Percentiles rank a stretch among this genome's conserved stretches.
Conservation (phyloP, 805 yeast species). For the Candida germanica region DNA sequence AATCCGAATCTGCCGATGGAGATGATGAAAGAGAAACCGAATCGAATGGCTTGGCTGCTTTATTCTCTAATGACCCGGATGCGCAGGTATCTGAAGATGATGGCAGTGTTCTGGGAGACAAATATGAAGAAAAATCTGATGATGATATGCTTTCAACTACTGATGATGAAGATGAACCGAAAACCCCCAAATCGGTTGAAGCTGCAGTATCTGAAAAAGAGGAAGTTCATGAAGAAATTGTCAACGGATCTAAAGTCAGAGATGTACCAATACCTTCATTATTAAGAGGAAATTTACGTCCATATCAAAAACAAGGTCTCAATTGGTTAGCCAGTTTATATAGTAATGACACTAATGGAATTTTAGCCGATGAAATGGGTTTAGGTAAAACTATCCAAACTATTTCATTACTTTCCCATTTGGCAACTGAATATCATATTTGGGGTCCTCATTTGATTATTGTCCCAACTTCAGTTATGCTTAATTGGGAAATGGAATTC, state of each 20-base stretch:
- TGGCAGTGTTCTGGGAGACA: conserved; percentile 12
- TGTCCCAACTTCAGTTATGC: conserved; percentile 95
- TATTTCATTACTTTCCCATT: conserved; percentile 75
- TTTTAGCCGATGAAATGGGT: conserved; percentile 99
- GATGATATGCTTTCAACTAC: conserved; percentile 20
- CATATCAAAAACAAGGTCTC: conserved; percentile 91
- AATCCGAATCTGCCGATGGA: conserved; percentile 6
- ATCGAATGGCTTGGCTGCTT: conserved; percentile 15
- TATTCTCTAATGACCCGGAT: conserved; percentile 12
- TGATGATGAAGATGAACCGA: conserved; percentile 30
- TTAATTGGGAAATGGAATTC: conserved; percentile 99
- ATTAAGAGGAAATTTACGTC: conserved; percentile 78
- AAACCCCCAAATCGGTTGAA: conserved; percentile 25
- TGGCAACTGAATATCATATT: conserved; percentile 88
- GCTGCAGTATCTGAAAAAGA: conserved; percentile 1
- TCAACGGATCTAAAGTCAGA: conserved; percentile 40
- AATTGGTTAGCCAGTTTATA: conserved; percentile 96
- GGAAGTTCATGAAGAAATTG: conserved; percentile 22
- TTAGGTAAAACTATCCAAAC: conserved; percentile 97
- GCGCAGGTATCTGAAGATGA: conserved; percentile 21
- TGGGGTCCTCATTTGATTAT: conserved; percentile 99
- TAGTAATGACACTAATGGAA: conserved; percentile 91
- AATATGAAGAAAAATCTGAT: conserved; percentile 14
- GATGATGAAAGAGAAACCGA: conserved; percentile 15
- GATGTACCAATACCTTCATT: conserved; percentile 79